These are phyloP conservation scores for Choanephora cucurbitarum DNA, from an alignment of 371 early-diverging fungal genomes.

Conservation along the genomic window DNA sequence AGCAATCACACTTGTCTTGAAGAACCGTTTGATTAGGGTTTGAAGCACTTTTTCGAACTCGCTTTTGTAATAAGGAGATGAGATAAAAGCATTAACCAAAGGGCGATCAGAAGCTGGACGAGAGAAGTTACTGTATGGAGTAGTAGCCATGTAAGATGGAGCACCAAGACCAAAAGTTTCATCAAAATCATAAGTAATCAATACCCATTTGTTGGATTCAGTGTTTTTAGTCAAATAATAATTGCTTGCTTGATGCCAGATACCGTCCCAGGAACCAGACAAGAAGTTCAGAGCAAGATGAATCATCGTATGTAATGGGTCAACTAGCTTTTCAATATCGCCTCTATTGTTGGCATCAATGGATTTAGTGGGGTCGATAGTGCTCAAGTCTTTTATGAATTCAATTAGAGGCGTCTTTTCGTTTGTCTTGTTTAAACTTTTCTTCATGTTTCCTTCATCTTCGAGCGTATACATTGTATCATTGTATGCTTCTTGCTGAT, in stretches of 20 bases:
- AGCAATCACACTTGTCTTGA: slow-evolving; percentile 47
- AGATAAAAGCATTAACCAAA: slow-evolving; percentile 38
- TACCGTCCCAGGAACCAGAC: slow-evolving; percentile 53
- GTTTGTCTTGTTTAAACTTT: slow-evolving; percentile 16
- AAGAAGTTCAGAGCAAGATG: slow-evolving; percentile 51
- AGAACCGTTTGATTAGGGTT: slow-evolving; percentile 48
- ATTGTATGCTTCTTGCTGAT: slow-evolving; percentile 26
- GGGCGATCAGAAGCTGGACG: slow-evolving; percentile 33
- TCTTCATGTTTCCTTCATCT: slow-evolving; percentile 27
- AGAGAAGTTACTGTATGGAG: slow-evolving; percentile 37
- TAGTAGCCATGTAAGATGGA: slow-evolving; percentile 33
- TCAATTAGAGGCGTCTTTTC: slow-evolving; percentile 28
- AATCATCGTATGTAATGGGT: slow-evolving; percentile 42
- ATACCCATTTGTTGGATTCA: slow-evolving; percentile 41
- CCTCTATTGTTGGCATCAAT: slow-evolving; percentile 30
- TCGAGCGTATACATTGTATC: slow-evolving; percentile 44
- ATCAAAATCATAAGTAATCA: slow-evolving; percentile 58
- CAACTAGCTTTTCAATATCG: slow-evolving; percentile 31
- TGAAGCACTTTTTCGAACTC: slow-evolving; percentile 47
- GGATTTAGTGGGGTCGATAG: slow-evolving; percentile 22
- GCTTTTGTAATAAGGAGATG: slow-evolving; percentile 38
- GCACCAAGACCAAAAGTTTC: slow-evolving; percentile 52
- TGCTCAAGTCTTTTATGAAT: slow-evolving; percentile 27
- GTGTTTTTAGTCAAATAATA: slow-evolving; percentile 51
- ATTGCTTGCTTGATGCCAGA: slow-evolving; percentile 49